These are phyloP conservation scores for Ensete ventricosum DNA, from an alignment of 176 grass and related monocot species.

Conservation along the genomic window DNA sequence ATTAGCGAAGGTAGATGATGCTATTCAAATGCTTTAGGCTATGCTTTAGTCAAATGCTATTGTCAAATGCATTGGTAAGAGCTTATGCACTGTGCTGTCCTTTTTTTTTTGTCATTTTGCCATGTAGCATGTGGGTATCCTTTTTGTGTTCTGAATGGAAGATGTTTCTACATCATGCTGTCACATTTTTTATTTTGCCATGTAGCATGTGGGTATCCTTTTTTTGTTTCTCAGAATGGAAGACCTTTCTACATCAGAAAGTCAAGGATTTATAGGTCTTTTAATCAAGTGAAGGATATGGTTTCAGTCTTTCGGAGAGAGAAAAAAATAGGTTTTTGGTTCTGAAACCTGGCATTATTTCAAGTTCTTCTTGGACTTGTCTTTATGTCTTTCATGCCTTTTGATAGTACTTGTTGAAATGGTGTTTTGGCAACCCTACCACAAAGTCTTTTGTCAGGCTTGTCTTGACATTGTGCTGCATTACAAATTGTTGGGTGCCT, in stretches of 20 bases:
- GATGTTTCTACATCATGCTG: no score
- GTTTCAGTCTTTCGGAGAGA: neutral
- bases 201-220: neutral
- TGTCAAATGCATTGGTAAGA: neutral
- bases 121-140: neutral
- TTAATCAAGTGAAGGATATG: neutral
- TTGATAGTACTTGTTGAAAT: neutral
- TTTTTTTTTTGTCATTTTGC: neutral
- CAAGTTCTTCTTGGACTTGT: no score
- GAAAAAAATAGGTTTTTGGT: neutral
- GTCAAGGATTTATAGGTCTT: neutral
- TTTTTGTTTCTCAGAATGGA: neutral
- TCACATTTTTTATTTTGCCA: neutral
- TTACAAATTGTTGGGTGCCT: neutral
- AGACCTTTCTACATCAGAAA: neutral
- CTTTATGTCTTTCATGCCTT: no score
- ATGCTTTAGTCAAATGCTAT: no score
- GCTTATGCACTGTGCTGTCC: neutral
- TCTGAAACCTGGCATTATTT: neutral
- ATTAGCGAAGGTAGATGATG: constrained; percentile 50
- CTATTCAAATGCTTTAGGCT: neutral
- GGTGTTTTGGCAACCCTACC: neutral
- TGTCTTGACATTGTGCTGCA: neutral
- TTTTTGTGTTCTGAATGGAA: neutral
- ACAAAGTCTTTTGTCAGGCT: neutral